Base-by-base conservation (phyloP, 1,139 yeast species). In the Magnusiomyces fungicola region DNA sequence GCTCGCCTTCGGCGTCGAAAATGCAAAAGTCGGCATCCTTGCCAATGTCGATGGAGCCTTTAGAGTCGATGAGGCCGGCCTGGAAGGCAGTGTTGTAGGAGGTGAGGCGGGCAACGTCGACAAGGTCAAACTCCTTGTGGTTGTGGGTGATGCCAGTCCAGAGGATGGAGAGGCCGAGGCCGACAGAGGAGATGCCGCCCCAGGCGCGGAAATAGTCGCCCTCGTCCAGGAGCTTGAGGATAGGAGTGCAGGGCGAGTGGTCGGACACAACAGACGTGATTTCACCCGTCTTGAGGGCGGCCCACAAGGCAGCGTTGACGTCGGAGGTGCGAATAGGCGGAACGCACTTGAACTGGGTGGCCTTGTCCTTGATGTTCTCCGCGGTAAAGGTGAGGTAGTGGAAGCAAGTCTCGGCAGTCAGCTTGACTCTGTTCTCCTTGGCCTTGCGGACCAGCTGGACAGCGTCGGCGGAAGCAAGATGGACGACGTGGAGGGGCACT, bases 101-200 rank as follows among this genome's bases (percentile, higher is more conserved):
- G 53, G 95, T 84, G 95, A 96, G 86, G 56, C 71, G 71, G 44
- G 79, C 79, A 51, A 89, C 81, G 54, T 85, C 88, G 1, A 71
- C 68, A 18, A 87, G 65, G 46, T 19, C 27, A 38, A 48, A 47
- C 19, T 45, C 16, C 21, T 47, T 46, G 50, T 77, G 69, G 58
- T 77, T 74, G 49, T 69, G 68, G 9, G n/a, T 9, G 7, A 90
- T 89, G 59, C 83, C 89, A 1, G 96, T 85, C 73, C 77, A 81
- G 51, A 90, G 68, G 42, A 89, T 75, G 0, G 95, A 85, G 49
- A 90, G 74, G 0, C 97, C 97, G 47, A 89, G 78, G 0, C 97
- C 97, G 25, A 90, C 94, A 1, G 96, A 85, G 1, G 95, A 77
- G 47, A 90, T 88, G n/a, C 97, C 97, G 45, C 97, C 97, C 97